Base-by-base conservation (phyloP, 768 basidiomycete species). In the Xerocomellus dryophilus region DNA sequence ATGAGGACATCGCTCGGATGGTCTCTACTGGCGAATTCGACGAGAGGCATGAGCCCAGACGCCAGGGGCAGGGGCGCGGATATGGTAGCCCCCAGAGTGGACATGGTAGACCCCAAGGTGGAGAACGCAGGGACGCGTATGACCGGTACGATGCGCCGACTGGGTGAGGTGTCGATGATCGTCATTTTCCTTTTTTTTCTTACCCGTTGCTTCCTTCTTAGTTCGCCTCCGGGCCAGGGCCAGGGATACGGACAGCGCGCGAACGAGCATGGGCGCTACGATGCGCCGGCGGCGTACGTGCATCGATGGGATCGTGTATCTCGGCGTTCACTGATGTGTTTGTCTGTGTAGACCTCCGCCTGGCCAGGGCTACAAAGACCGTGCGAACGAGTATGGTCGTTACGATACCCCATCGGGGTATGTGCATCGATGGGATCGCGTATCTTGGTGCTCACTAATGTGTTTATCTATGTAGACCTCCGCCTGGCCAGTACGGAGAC, bases 1-100 rank as follows among this genome's bases (percentile, higher is more conserved):
- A 68, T 57, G 64, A 42, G 5, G 67, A 69, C 1, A 60, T 68
- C 32, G 18, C 54, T 7, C 56, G 57, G 46, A 59, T 69, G 60
- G 47, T 71, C 42, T 1, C 40, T 3, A 5, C 50, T 1, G 67
- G 69, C 2, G 47, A 44, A 43, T 59, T 68, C 14, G 7, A 23
- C 7, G 38, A 8, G 8, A 8, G 40, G 2, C 31, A 7, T 10
- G 47, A 2, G n/a, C 6, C 20, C 4, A 23, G 44, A 1, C 50
- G 51, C 5, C 43, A 49, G 14, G 39, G 10, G 11, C 39, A 54
- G 25, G 44, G 43, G 14, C 20, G 2, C 25, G 53, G 27, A 5
- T 29, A 38, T 17, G 31, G 38, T 10, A 38, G 31, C 0, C 15
- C n/a, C 15, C 14, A 35, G 21, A 11, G 29, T 14, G 29, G n/a